These are phyloP conservation scores for Paecilomyces sp. DNA, from an alignment of 2,329 filamentous ascomycete species.

Conservation along the genomic window DNA sequence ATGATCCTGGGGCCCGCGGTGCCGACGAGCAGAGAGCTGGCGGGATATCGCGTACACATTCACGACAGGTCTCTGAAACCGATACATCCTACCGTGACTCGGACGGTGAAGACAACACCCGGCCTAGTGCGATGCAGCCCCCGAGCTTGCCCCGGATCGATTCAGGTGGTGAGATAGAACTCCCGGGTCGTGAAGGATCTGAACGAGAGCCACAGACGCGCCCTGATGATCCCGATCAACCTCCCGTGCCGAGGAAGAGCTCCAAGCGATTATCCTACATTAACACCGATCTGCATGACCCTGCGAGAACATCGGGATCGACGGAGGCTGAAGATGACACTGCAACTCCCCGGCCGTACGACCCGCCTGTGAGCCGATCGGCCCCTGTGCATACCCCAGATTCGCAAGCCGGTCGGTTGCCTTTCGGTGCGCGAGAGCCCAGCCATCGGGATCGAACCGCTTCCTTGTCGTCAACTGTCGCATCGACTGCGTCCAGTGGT, in stretches of 20 bases:
- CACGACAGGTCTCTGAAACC: conserved; percentile 17
- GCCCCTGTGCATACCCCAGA: conserved; percentile 8
- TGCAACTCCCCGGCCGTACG: conserved; percentile 2
- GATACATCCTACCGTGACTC: conserved; percentile 19
- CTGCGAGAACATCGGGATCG: conserved; percentile 2
- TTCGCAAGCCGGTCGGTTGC: conserved; percentile 29
- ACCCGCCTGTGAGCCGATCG: conserved; percentile 2
- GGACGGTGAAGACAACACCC: conserved; percentile 13
- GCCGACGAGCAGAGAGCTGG: conserved; percentile 10
- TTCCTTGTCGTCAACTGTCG: conserved; percentile 31
- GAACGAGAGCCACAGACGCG: conserved; percentile 45
- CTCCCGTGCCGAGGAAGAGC: conserved; percentile 59
- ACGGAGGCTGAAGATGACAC: conserved; percentile 12
- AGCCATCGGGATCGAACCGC: conserved; percentile 27
- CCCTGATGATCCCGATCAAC: conserved; percentile 39
- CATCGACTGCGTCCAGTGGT: conserved; percentile 29
- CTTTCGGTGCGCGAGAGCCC: conserved; percentile 32
- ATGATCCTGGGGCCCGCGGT: conserved; percentile 36
- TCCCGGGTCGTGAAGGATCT: conserved; percentile 58
- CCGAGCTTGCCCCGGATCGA: conserved; percentile 56
- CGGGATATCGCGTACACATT: conserved; percentile 7
- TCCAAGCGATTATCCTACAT: conserved; percentile 48
- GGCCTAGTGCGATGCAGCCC: conserved; percentile 32
- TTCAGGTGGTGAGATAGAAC: conserved; percentile 51
- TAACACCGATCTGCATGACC: conserved; percentile 9